Evolutionary conservation across 2,329 filamentous ascomycete species (phyloP).

Genomic region (Pyrenochaeta sp.): DNA sequence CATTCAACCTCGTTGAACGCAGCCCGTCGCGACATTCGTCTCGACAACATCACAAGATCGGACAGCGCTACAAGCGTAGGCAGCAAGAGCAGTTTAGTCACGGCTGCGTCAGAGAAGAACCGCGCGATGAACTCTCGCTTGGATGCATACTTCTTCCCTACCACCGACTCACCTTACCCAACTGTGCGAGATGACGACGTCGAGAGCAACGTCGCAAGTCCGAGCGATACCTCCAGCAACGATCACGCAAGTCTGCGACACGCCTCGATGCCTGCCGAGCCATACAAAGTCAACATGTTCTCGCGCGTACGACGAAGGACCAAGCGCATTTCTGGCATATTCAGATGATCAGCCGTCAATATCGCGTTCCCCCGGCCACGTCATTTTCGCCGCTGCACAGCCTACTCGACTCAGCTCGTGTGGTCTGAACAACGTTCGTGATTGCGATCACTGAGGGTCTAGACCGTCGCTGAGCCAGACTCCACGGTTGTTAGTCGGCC

Average conservation of each 20-base stretch:
- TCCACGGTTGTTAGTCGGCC: conserved; percentile 11
- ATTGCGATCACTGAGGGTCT: conserved; percentile 24
- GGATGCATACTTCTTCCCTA: conserved; percentile 49
- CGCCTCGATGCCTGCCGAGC: conserved; percentile 37
- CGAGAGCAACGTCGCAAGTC: conserved; percentile 37
- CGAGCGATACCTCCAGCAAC: conserved; percentile 48
- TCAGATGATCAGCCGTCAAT: conserved; percentile 38
- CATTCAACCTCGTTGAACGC: conserved; percentile 51
- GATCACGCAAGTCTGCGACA: conserved; percentile 41
- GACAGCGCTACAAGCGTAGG: conserved; percentile 49
- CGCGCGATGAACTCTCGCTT: conserved; percentile 50
- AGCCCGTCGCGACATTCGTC: conserved; percentile 48
- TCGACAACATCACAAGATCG: conserved; percentile 46
- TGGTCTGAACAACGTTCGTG: conserved; percentile 20
- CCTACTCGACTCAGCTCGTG: conserved; percentile 21
- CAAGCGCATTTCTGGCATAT: conserved; percentile 49
- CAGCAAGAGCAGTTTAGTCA: conserved; percentile 45
- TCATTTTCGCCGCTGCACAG: conserved; percentile 26
- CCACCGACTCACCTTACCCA: conserved; percentile 36
- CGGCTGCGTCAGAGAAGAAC: conserved; percentile 50
- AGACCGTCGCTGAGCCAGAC: conserved; percentile 24
- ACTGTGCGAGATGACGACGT: conserved; percentile 41
- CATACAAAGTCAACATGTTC: conserved; percentile 42
- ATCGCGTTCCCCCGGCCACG: conserved; percentile 13
- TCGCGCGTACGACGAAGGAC: conserved; percentile 47